A percentile compares a stretch with the other conserved stretches of the same genome.
These are phyloP conservation scores for Boletus rubropictus DNA, from an alignment of 768 basidiomycete genomes.

Conservation along the genomic window DNA sequence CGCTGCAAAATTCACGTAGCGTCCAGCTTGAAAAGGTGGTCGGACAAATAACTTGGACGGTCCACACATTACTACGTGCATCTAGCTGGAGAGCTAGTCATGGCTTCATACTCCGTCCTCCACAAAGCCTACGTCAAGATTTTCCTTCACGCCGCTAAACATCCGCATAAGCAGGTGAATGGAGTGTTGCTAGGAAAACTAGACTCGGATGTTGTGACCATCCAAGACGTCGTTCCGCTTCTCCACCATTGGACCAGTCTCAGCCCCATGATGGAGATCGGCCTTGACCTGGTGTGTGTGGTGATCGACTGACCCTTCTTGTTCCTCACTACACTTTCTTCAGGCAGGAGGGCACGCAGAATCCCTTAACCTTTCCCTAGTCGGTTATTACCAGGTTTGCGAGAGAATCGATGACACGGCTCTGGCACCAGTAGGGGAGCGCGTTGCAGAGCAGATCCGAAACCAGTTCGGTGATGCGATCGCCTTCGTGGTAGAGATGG, in stretches of 20 bases:
- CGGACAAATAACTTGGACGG: too few species aligned
- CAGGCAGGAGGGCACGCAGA: conserved; percentile 60
- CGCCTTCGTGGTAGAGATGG: conserved; percentile 58
- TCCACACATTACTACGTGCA: too few species aligned
- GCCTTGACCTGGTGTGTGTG: conserved; percentile 61
- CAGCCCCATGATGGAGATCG: conserved; percentile 83
- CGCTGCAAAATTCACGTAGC: too few species aligned
- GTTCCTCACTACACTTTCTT: neutral
- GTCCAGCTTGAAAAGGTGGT: neutral
- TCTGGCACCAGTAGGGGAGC: conserved; percentile 62
- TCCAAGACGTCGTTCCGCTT: conserved; percentile 67
- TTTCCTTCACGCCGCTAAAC: conserved; percentile 74
- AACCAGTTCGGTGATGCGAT: conserved; percentile 52
- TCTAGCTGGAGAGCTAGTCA: neutral
- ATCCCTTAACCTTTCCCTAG: conserved; percentile 45
- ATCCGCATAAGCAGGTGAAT: conserved; percentile 69
- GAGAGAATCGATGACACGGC: conserved; percentile 56
- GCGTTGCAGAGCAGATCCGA: conserved; percentile 51
- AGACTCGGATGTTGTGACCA: conserved; percentile 35
- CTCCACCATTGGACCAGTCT: conserved; percentile 83
- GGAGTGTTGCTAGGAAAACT: conserved; percentile 68
- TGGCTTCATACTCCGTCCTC: conserved; percentile 47
- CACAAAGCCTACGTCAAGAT: conserved; percentile 66
- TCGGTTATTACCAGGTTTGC: conserved; percentile 74
- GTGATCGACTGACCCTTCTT: neutral